phyloP scores from a whole-genome alignment of 768 basidiomycete species.

The Ramaria rubella region DNA sequence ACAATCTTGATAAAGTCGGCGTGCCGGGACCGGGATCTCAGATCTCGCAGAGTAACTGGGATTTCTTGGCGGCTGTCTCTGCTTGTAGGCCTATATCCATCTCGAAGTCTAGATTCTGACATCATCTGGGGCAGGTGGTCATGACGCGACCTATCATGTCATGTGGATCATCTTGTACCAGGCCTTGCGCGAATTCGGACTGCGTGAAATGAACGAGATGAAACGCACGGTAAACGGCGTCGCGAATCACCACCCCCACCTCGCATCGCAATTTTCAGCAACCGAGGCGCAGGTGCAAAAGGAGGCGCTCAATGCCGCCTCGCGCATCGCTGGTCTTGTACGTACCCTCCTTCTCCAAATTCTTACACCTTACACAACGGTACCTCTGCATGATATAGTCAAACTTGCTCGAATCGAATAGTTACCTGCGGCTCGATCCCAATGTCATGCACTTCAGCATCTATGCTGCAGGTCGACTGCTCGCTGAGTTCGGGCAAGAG shows the following conservation, averaged over 20 bases:
- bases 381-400: slow-evolving; percentile 36
- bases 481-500: slow-evolving; percentile 75
- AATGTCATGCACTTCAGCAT: slow-evolving; percentile 86
- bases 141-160: slow-evolving; percentile 85
- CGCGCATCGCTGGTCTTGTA: slow-evolving; percentile 85
- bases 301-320: slow-evolving; percentile 78
- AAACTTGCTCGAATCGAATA: slow-evolving; percentile 78
- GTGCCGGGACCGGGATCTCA: slow-evolving; percentile 81
- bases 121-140: slow-evolving; percentile 73
- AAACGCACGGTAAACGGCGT: slow-evolving; percentile 29
- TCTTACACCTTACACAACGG: neutral
- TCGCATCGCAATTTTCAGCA: slow-evolving; percentile 48
- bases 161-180: slow-evolving; percentile 85
- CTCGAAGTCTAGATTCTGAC: slow-evolving; percentile 21
- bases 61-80: slow-evolving; percentile 74
- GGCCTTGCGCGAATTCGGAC: slow-evolving; percentile 79
- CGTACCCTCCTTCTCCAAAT: slow-evolving; percentile 22
- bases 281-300: slow-evolving; percentile 66
- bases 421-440: slow-evolving; percentile 81
- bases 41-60: slow-evolving; percentile 85
- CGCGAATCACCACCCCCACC: slow-evolving; percentile 33
- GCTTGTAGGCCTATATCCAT: slow-evolving; percentile 39
- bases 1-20: slow-evolving; percentile 71
- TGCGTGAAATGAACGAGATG: slow-evolving; percentile 61
- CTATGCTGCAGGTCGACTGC: slow-evolving; percentile 74